Percentiles rank a stretch among this genome's conserved stretches.
These are phyloP conservation scores for Galerina sulciceps DNA, from an alignment of 768 basidiomycete species.

Conservation along the genomic window DNA sequence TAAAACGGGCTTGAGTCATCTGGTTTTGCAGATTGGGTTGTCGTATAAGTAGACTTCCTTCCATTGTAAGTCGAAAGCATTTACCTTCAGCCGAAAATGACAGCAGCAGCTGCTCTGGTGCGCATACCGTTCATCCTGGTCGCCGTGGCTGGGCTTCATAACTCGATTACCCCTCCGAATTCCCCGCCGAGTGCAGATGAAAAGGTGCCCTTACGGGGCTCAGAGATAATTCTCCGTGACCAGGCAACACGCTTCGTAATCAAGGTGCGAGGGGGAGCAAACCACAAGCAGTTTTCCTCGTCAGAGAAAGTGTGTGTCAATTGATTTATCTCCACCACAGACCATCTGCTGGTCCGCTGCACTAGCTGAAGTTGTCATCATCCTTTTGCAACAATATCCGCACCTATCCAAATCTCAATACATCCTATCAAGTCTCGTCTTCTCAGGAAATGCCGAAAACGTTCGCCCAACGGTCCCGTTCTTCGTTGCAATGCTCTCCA, in stretches of 20 bases:
- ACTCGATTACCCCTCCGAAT: constrained; percentile 50
- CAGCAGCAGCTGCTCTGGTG: constrained; percentile 30
- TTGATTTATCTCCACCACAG: constrained; percentile 23
- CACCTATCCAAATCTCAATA: constrained; percentile 20
- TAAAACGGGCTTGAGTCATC: too few species aligned
- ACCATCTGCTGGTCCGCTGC: constrained; percentile 40
- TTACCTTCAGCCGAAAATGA: constrained; percentile 9
- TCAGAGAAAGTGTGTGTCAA: too few species aligned
- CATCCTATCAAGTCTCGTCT: constrained; percentile 33
- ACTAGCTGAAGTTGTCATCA: constrained; percentile 39
- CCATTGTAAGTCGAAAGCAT: background rate
- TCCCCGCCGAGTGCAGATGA: constrained; percentile 40
- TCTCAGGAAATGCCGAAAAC: constrained; percentile 23
- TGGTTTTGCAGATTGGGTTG: too few species aligned
- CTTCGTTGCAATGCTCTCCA: constrained; percentile 42
- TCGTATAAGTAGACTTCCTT: background rate
- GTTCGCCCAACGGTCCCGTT: constrained; percentile 35
- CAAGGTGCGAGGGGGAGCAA: constrained; percentile 32
- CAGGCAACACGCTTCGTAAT: constrained; percentile 34
- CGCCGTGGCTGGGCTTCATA: constrained; percentile 46
- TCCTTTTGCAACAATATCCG: constrained; percentile 34
- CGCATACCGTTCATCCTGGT: constrained; percentile 49
- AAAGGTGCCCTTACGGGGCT: constrained; percentile 33
- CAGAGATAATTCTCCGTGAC: constrained; percentile 42
- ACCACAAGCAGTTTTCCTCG: too few species aligned